These are phyloP conservation scores for Peterozyma xylosa DNA, from an alignment of 805 yeast species.

Conservation along the genomic window DNA sequence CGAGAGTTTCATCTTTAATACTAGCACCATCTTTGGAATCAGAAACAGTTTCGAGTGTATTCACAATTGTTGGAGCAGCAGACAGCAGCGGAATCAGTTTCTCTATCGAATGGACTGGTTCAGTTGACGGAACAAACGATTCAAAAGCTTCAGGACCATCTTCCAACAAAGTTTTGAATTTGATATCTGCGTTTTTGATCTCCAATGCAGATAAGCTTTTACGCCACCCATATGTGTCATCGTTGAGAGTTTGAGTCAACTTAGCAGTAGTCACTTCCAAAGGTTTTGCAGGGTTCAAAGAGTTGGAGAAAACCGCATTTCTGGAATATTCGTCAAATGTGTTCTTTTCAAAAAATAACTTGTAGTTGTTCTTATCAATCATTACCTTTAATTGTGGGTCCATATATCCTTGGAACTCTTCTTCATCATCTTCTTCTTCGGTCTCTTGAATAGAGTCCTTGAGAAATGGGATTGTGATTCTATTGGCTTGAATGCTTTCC, in stretches of 20 bases:
- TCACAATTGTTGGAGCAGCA: not conserved
- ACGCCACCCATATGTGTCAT: conserved; percentile 48
- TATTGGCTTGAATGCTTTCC: conserved; percentile 82
- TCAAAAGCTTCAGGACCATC: conserved; percentile 30
- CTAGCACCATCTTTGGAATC: conserved; percentile 7
- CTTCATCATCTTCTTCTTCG: conserved; percentile 40
- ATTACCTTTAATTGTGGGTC: conserved; percentile 71
- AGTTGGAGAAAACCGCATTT: conserved; percentile 37
- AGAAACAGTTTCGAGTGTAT: conserved; percentile 6
- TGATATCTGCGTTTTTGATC: conserved; percentile 21
- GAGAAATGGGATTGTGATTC: conserved; percentile 73
- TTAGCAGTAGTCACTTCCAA: conserved; percentile 10
- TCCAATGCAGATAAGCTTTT: conserved; percentile 34
- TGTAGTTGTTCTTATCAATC: conserved; percentile 69
- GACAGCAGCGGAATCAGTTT: not conserved
- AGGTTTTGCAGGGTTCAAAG: conserved; percentile 21
- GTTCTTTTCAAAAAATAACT: conserved; percentile 71
- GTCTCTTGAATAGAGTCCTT: conserved; percentile 48
- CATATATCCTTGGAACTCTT: conserved; percentile 50
- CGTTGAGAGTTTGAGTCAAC: conserved; percentile 26
- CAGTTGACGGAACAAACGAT: conserved; percentile 8
- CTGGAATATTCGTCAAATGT: conserved; percentile 77
- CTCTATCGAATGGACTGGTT: not conserved
- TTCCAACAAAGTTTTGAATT: conserved; percentile 25
- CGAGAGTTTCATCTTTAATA: conserved; percentile 10